Conservation (phyloP, 1,284 basidiomycete genomes). For the Moesziomyces aphidis region DNA sequence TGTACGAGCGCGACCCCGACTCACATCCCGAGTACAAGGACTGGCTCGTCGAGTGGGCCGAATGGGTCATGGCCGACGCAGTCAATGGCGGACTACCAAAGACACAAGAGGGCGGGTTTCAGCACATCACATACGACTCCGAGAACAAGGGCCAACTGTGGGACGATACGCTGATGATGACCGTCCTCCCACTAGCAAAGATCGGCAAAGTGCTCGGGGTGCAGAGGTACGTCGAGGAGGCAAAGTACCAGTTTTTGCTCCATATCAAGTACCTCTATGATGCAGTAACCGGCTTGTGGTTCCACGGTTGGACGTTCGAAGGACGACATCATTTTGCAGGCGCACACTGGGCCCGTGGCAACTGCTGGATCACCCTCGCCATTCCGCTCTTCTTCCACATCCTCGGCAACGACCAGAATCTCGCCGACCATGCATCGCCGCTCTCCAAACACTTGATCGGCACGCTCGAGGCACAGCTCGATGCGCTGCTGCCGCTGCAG, state of each 20-base stretch:
- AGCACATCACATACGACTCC: conserved; percentile 74
- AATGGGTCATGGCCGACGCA: conserved; percentile 73
- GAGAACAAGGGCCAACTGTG: conserved; percentile 75
- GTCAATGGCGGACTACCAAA: conserved; percentile 71
- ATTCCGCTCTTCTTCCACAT: conserved; percentile 76
- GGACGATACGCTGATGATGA: conserved; percentile 79
- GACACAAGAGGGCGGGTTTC: conserved; percentile 74
- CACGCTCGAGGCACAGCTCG: conserved; percentile 73
- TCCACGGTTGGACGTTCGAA: conserved; percentile 74
- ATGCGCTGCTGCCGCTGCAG: conserved; percentile 73
- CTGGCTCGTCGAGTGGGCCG: conserved; percentile 76
- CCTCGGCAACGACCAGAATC: conserved; percentile 34
- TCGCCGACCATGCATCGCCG: conserved; percentile 11
- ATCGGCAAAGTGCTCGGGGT: conserved; percentile 74
- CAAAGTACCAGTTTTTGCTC: conserved; percentile 74
- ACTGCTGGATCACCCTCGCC: conserved; percentile 76
- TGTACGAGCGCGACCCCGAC: conserved; percentile 70
- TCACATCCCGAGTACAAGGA: conserved; percentile 67
- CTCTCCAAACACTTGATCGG: conserved; percentile 70
- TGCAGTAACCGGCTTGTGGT: conserved; percentile 72
- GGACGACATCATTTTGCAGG: conserved; percentile 73
- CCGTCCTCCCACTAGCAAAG: conserved; percentile 74
- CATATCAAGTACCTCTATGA: conserved; percentile 74
- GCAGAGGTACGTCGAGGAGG: conserved; percentile 75
- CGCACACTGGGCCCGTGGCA: conserved; percentile 76